These are phyloP conservation scores for Cucurbita maxima DNA, from an alignment of 306 rosid species.

Conservation along the genomic window DNA sequence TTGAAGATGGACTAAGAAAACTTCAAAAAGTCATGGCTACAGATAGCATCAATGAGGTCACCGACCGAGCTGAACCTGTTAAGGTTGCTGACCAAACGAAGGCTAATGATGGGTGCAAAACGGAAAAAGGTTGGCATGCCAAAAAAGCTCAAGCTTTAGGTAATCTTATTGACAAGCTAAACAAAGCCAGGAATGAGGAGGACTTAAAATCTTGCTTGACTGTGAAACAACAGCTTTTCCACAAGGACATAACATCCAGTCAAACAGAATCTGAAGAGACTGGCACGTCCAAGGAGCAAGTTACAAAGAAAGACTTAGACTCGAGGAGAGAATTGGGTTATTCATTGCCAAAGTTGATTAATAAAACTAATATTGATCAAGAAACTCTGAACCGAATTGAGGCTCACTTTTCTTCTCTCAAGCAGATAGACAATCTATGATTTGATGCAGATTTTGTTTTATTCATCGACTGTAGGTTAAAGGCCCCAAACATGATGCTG, in stretches of 20 bases:
- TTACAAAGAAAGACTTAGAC: slow-evolving; percentile 20
- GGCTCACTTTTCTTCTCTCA: slow-evolving; percentile 50
- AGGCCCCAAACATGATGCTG: background rate
- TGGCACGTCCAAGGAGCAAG: slow-evolving; percentile 19
- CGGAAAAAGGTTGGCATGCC: slow-evolving; percentile 17
- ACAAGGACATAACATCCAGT: slow-evolving; percentile 16
- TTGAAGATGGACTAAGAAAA: slow-evolving; percentile 58
- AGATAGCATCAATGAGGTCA: slow-evolving; percentile 22
- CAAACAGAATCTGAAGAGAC: slow-evolving; percentile 19
- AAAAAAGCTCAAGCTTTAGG: slow-evolving; percentile 40
- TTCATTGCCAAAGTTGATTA: slow-evolving; percentile 31
- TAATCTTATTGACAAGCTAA: slow-evolving; percentile 66
- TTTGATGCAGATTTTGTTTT: background rate
- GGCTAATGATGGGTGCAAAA: slow-evolving; percentile 19
- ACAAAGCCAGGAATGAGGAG: slow-evolving; percentile 82
- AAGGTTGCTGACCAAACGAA: background rate
- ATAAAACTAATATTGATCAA: slow-evolving; percentile 33
- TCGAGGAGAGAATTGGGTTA: slow-evolving; percentile 22
- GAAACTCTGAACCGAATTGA: slow-evolving; percentile 44
- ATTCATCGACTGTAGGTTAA: background rate
- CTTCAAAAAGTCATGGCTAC: slow-evolving; percentile 25
- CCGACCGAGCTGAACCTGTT: slow-evolving; percentile 28
- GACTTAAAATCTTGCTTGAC: slow-evolving; percentile 65
- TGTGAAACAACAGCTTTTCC: slow-evolving; percentile 49
- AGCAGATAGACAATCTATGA: slow-evolving; percentile 50